Evolutionary conservation across 306 rosid species (phyloP).

Genomic region (Mimosa pudica): DNA sequence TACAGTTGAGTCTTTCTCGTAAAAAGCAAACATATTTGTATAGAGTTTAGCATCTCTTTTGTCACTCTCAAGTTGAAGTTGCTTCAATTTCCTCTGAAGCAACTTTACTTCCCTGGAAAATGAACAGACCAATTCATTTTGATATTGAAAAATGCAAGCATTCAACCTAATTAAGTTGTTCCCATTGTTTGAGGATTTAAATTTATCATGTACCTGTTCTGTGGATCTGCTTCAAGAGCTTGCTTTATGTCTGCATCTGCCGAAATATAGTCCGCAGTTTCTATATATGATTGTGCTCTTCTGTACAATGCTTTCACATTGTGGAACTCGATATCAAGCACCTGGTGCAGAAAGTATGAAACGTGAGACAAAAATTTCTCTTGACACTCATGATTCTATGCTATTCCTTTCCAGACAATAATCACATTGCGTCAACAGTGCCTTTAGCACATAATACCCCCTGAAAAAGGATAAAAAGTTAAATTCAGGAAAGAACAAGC

Average conservation of each 20-base stretch:
- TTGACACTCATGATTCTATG: neutral
- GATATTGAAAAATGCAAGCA: conserved; percentile 4
- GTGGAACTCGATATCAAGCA: conserved; percentile 58
- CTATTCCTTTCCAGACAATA: conserved; percentile 10
- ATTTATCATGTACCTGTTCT: conserved; percentile 50
- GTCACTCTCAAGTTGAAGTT: conserved; percentile 58
- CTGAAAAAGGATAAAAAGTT: neutral
- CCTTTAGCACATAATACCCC: conserved; percentile 3
- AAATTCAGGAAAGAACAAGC: conserved; percentile 15
- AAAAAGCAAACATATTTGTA: conserved; percentile 53
- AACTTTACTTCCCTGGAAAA: conserved; percentile 58
- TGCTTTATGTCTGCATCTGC: conserved; percentile 68
- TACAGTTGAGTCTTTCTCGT: conserved; percentile 28
- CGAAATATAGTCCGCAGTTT: conserved; percentile 50
- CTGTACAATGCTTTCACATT: conserved; percentile 75
- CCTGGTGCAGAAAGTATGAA: conserved; percentile 44
- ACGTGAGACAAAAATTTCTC: conserved; percentile 14
- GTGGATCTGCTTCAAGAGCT: conserved; percentile 72
- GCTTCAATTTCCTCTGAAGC: conserved; percentile 63
- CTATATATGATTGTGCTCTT: conserved; percentile 64
- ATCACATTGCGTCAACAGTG: neutral
- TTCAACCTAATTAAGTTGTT: neutral
- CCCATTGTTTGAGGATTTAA: conserved; percentile 19
- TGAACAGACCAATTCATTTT: conserved; percentile 26
- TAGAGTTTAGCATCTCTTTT: conserved; percentile 67